phyloP scores from a whole-genome alignment of 2,329 filamentous ascomycete genomes.

The Pseudocercospora fijiensis region DNA sequence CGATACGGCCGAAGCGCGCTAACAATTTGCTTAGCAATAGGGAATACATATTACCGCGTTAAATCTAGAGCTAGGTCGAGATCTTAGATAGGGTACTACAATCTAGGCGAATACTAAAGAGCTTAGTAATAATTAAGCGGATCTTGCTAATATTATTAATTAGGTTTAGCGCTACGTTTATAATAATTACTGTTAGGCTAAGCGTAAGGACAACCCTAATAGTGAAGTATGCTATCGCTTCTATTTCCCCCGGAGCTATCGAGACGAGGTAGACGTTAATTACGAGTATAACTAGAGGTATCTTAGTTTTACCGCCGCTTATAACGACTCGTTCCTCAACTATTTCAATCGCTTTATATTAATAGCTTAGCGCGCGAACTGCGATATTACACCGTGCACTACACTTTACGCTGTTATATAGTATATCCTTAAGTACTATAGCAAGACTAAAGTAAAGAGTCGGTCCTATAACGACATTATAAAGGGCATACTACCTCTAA shows the following conservation, averaged over 20 bases:
- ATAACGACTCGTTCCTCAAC: neutral
- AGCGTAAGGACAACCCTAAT: neutral
- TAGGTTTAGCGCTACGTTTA: neutral
- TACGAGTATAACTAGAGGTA: neutral
- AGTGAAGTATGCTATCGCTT: neutral
- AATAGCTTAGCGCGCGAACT: neutral
- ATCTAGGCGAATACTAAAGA: no score
- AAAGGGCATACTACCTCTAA: neutral
- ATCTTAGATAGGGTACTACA: neutral
- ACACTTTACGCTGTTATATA: no score
- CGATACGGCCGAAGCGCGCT: neutral
- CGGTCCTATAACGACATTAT: no score
- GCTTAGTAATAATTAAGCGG: neutral
- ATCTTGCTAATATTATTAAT: neutral
- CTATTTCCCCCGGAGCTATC: neutral
- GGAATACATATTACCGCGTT: neutral
- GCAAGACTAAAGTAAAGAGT: neutral
- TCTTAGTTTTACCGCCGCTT: neutral
- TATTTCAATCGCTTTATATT: neutral
- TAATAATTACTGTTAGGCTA: neutral
- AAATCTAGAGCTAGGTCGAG: neutral
- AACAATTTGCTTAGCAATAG: neutral
- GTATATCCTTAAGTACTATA: neutral
- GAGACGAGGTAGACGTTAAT: neutral
- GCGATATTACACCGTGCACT: neutral